Percentiles rank a stretch among this genome's conserved stretches.
Evolutionary conservation across 176 grass and related monocot species (phyloP).

Genomic region (Themeda triandra): DNA sequence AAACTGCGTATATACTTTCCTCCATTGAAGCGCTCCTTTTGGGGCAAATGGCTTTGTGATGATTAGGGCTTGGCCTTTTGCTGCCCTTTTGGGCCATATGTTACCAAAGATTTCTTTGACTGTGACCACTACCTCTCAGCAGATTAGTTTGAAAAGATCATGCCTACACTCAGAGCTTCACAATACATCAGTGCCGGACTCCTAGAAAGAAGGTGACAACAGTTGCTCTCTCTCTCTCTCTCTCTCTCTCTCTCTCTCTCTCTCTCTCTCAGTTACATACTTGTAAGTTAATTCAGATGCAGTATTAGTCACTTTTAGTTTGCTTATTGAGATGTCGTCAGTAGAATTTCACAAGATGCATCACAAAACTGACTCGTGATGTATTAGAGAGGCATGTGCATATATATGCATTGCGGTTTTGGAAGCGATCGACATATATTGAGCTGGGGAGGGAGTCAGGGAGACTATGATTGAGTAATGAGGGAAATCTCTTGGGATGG

Average conservation of each 20-base stretch:
- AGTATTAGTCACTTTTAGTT: not conserved
- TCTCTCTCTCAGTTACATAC: not conserved
- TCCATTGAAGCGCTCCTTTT: slow-evolving; percentile 88
- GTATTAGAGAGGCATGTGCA: not conserved
- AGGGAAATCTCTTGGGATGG: slow-evolving; percentile 42
- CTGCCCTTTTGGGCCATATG: slow-evolving; percentile 85
- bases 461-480: slow-evolving; percentile 30
- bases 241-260: not conserved
- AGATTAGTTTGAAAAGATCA: slow-evolving; percentile 53
- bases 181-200: not conserved
- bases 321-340: not conserved
- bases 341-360: not conserved
- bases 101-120: slow-evolving; percentile 85
- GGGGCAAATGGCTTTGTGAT: slow-evolving; percentile 88
- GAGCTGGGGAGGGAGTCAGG: not conserved
- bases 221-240: slow-evolving; percentile 7
- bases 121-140: slow-evolving; percentile 46
- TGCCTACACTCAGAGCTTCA: slow-evolving; percentile 18
- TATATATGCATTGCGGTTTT: not conserved
- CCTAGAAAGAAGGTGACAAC: slow-evolving; percentile 32
- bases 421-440: not conserved
- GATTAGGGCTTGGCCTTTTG: slow-evolving; percentile 76
- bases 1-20: slow-evolving; percentile 64
- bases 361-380: not conserved
- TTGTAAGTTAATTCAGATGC: not conserved